Evolutionary conservation across 169 alveolate species (phyloP).

Genomic region (Babesia sp.): DNA sequence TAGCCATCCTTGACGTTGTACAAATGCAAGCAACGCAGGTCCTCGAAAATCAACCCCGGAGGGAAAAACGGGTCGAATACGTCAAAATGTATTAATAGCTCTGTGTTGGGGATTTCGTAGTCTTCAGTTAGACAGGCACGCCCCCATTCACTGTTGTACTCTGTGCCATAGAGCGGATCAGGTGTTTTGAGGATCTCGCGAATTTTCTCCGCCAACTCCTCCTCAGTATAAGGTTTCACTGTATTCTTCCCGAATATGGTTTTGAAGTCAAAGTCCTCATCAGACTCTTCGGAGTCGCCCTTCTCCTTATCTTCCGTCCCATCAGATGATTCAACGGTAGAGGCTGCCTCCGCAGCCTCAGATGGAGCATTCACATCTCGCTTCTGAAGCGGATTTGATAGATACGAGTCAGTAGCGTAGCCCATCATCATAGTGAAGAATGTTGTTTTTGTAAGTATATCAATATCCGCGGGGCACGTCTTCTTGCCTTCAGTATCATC

Average conservation of each 20-base stretch:
- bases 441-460: slow-evolving; percentile 9
- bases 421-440: slow-evolving; percentile 4
- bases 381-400: slow-evolving; percentile 1
- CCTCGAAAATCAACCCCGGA: slow-evolving; percentile 47
- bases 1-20: slow-evolving; percentile 38
- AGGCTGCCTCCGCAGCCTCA: neutral
- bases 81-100: slow-evolving; percentile 38
- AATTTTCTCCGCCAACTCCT: slow-evolving; percentile 10
- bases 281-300: neutral
- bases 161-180: slow-evolving; percentile 55
- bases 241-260: slow-evolving; percentile 5
- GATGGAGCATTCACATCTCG: neutral
- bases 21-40: slow-evolving; percentile 48
- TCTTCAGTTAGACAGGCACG: slow-evolving; percentile 59
- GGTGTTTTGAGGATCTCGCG: slow-evolving; percentile 26
- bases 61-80: slow-evolving; percentile 56
- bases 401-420: neutral
- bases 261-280: neutral
- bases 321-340: neutral
- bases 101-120: slow-evolving; percentile 39
- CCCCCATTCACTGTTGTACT: slow-evolving; percentile 66
- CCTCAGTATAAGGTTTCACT: neutral
- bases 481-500: neutral
- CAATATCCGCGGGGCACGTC: neutral
- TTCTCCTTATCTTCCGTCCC: neutral